phyloP scores from a whole-genome alignment of 164 flowering plant species.

The Nymphaea thermarum region DNA sequence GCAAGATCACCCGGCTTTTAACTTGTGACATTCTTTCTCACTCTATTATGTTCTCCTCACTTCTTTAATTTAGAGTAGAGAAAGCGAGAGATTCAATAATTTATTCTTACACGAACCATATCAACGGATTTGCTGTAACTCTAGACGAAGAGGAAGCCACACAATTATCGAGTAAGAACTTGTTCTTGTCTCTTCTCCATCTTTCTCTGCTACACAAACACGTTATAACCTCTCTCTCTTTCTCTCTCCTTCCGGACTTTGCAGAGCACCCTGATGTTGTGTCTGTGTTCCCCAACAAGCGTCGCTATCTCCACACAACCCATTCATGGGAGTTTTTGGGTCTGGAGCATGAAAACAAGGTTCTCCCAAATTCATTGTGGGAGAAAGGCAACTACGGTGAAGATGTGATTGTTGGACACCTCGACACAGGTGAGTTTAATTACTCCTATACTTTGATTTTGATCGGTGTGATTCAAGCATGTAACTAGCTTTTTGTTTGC shows the following conservation, averaged over 20 bases:
- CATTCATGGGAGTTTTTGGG: slow-evolving; percentile 55
- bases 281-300: slow-evolving; percentile 43
- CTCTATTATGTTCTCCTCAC: too few species aligned
- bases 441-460: too few species aligned
- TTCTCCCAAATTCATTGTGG: slow-evolving; percentile 35
- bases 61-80: slow-evolving; percentile 2
- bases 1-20: too few species aligned
- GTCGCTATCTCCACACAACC: slow-evolving; percentile 49
- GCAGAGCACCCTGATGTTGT: slow-evolving; percentile 54
- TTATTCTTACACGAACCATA: slow-evolving; percentile 42
- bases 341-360: slow-evolving; percentile 23
- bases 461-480: too few species aligned
- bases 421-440: slow-evolving; percentile 46
- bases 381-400: slow-evolving; percentile 52
- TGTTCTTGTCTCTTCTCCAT: neutral
- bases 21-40: too few species aligned
- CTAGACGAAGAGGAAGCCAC: slow-evolving; percentile 56
- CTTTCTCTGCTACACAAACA: neutral
- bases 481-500: neutral
- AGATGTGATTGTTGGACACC: slow-evolving; percentile 56
- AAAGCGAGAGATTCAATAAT: slow-evolving; percentile 40
- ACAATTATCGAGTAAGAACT: slow-evolving; percentile 31
- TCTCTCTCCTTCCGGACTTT: neutral
- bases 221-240: neutral
- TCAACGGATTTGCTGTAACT: slow-evolving; percentile 65